Evolutionary conservation across 441 rosid genomes (phyloP).

Genomic region (Croton laevigatus): DNA sequence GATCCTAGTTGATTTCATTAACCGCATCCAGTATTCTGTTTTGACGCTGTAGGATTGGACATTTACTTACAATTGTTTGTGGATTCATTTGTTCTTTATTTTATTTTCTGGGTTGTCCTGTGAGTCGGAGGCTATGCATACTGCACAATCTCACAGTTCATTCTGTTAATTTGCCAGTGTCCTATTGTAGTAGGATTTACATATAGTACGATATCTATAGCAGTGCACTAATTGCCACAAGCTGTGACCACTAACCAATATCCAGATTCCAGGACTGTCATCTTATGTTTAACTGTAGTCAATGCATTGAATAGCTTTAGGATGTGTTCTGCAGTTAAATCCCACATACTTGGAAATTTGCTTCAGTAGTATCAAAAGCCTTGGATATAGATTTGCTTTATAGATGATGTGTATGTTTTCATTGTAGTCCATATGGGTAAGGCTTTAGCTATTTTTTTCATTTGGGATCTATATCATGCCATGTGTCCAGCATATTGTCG

Average conservation of each 20-base stretch:
- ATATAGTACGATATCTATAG: background rate
- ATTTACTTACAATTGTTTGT: background rate
- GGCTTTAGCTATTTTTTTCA: conserved; percentile 3
- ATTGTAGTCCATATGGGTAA: background rate
- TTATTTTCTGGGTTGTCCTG: background rate
- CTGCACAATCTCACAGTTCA: background rate
- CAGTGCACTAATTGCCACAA: background rate
- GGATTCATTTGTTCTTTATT: background rate
- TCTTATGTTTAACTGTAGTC: background rate
- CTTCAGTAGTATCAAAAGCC: background rate
- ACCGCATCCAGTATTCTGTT: background rate
- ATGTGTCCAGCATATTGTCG: conserved; percentile 11
- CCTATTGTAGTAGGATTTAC: background rate
- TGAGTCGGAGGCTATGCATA: background rate
- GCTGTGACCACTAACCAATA: background rate
- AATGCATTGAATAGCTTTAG: background rate
- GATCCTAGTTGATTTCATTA: conserved; percentile 6
- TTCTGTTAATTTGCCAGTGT: background rate
- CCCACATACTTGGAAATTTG: background rate
- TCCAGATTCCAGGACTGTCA: background rate
- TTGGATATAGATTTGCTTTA: background rate
- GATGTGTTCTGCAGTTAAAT: conserved; percentile 11
- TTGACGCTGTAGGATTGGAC: background rate
- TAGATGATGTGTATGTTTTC: background rate
- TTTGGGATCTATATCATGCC: conserved; percentile 7